Conservation (phyloP, 345 rosid species). For the Angophora floribunda region DNA sequence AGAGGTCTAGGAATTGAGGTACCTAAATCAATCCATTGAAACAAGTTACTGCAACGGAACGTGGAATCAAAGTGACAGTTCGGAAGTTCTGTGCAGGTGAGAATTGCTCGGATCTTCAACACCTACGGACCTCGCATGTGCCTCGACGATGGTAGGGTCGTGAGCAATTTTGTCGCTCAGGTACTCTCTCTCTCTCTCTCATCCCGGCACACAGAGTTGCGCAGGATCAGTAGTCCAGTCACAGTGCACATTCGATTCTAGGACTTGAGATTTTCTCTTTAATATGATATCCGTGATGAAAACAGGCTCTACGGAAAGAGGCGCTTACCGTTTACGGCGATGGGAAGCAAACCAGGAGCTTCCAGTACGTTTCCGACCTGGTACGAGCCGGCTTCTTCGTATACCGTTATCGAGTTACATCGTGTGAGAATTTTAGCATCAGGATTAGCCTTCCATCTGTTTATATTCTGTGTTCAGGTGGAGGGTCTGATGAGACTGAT, state of each 20-base stretch:
- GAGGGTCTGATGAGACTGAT: constrained; percentile 91
- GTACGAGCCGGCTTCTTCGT: constrained; percentile 6
- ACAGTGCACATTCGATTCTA: not conserved
- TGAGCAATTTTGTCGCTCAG: constrained; percentile 86
- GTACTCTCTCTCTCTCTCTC: not conserved
- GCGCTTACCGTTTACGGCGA: constrained; percentile 91
- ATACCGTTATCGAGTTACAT: not conserved
- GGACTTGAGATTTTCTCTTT: not conserved
- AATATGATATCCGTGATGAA: not conserved
- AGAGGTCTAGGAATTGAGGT: constrained; percentile 68
- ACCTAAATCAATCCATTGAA: not conserved
- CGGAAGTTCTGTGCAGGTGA: constrained; percentile 24
- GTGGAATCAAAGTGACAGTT: not conserved
- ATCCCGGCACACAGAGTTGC: not conserved
- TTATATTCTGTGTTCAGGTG: constrained; percentile 23
- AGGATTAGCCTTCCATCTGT: not conserved
- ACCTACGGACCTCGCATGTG: constrained; percentile 90
- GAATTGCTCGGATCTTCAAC: constrained; percentile 82
- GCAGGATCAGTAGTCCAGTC: not conserved
- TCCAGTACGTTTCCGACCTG: constrained; percentile 84
- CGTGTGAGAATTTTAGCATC: not conserved
- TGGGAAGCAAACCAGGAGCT: constrained; percentile 88
- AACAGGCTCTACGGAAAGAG: constrained; percentile 67
- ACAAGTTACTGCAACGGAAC: not conserved
- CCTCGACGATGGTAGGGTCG: constrained; percentile 85